These are phyloP conservation scores for Globisporangium sylvaticum DNA, from an alignment of 352 stramenopile genomes.

Conservation along the genomic window DNA sequence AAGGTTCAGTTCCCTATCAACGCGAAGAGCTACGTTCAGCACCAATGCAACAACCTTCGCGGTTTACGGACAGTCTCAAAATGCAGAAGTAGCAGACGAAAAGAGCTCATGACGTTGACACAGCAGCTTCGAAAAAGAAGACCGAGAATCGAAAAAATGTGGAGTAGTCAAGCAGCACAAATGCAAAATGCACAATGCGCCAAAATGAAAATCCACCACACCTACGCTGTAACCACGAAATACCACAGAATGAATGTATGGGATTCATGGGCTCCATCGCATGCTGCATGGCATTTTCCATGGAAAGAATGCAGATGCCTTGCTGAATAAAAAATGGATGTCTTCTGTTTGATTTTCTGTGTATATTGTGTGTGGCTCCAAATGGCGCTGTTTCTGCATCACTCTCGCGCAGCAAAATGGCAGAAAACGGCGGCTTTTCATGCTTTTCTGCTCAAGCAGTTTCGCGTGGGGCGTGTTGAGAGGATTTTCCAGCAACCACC, in stretches of 20 bases:
- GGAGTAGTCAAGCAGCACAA: no score
- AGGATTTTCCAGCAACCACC: not conserved
- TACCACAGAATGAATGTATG: no score
- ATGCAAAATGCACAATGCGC: not conserved
- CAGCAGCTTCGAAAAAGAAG: not conserved
- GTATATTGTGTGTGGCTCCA: not conserved
- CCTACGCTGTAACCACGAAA: no score
- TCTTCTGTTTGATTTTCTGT: no score
- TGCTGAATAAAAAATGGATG: no score
- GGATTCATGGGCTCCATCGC: not conserved
- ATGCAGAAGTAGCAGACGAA: not conserved
- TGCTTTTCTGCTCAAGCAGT: not conserved
- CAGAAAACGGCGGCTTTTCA: not conserved
- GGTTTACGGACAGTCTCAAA: not conserved
- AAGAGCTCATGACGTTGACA: not conserved
- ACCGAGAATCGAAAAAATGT: not conserved
- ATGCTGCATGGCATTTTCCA: not conserved
- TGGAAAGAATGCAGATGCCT: not conserved
- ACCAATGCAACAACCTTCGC: not conserved
- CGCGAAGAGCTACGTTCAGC: not conserved
- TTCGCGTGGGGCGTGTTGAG: not conserved
- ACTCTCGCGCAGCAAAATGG: not conserved
- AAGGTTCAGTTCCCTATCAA: not conserved
- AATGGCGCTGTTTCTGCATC: no score
- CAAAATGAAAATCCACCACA: no score